These are phyloP conservation scores for Patellifolia procumbens DNA, from an alignment of 179 eudicot genomes.

Conservation along the genomic window DNA sequence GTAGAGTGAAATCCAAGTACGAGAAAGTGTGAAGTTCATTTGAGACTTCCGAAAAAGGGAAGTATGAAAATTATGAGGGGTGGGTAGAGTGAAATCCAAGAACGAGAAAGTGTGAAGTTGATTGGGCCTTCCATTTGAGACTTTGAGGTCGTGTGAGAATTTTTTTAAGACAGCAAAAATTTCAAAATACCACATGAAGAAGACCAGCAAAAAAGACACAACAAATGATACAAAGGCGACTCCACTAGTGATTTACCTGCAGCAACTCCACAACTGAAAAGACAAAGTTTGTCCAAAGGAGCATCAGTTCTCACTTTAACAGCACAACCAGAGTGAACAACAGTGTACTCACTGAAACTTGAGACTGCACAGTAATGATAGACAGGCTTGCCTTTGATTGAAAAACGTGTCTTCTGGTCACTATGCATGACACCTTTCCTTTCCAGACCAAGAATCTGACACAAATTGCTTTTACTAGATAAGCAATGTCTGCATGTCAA, in stretches of 20 bases:
- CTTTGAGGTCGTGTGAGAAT: slow-evolving; percentile 1
- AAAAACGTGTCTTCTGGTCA: slow-evolving; percentile 87
- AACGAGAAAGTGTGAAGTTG: not conserved
- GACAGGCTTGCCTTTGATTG: slow-evolving; percentile 68
- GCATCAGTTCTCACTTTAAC: slow-evolving; percentile 73
- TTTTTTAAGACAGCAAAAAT: not conserved
- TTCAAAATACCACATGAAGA: not conserved
- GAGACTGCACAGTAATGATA: slow-evolving; percentile 97
- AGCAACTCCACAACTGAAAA: slow-evolving; percentile 94
- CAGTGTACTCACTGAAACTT: slow-evolving; percentile 94
- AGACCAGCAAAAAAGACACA: not conserved
- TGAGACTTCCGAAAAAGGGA: not conserved
- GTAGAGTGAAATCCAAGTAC: not conserved
- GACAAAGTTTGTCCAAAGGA: slow-evolving; percentile 89
- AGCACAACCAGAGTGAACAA: slow-evolving; percentile 98
- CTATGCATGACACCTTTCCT: slow-evolving; percentile 94
- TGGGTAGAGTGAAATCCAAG: not conserved
- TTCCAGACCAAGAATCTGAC: slow-evolving; percentile 86
- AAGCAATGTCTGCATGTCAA: slow-evolving; percentile 77
- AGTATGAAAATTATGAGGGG: not conserved
- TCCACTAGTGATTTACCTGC: slow-evolving; percentile 54
- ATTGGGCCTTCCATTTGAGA: not conserved
- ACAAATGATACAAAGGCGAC: not conserved
- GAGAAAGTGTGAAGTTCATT: not conserved
- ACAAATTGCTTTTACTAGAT: slow-evolving; percentile 84